Percentiles rank a stretch among this genome's conserved stretches.
phyloP scores from a whole-genome alignment of 768 basidiomycete species.

The Tylopilus plumbeoviolaceoides region DNA sequence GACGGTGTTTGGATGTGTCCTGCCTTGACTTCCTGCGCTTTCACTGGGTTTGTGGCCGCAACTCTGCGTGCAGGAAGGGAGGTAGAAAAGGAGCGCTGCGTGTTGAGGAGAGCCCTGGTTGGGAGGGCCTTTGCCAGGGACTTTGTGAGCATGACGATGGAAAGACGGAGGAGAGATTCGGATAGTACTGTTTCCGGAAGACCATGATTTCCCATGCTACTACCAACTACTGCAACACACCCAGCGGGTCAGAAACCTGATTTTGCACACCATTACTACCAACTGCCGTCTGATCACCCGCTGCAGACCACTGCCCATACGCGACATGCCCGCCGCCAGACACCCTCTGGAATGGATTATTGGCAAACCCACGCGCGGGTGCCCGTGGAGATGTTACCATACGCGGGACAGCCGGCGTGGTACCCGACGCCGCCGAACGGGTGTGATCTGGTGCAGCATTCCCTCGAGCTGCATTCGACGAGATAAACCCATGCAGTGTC shows the following conservation, averaged over 20 bases:
- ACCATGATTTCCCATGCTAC: conserved; percentile 24
- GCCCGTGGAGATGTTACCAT: conserved; percentile 14
- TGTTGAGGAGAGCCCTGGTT: conserved; percentile 42
- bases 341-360: conserved; percentile 29
- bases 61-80: conserved; percentile 57
- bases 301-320: conserved; percentile 3
- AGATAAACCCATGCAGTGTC: conserved; percentile 17
- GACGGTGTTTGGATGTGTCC: not conserved
- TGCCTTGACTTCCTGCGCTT: conserved; percentile 82
- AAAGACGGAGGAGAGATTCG: no score
- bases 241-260: conserved; percentile 24
- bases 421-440: conserved; percentile 17
- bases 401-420: conserved; percentile 7
- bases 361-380: conserved; percentile 25
- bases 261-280: conserved; percentile 8
- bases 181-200: no score
- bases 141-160: conserved; percentile 58
- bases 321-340: conserved; percentile 6
- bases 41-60: conserved; percentile 68
- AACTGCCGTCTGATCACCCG: not conserved
- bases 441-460: conserved; percentile 6
- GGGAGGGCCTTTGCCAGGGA: conserved; percentile 38
- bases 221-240: conserved; percentile 15
- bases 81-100: conserved; percentile 61
- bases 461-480: conserved; percentile 12